Conservation (phyloP, 2,329 filamentous ascomycete genomes). For the Penicillium expansum region DNA sequence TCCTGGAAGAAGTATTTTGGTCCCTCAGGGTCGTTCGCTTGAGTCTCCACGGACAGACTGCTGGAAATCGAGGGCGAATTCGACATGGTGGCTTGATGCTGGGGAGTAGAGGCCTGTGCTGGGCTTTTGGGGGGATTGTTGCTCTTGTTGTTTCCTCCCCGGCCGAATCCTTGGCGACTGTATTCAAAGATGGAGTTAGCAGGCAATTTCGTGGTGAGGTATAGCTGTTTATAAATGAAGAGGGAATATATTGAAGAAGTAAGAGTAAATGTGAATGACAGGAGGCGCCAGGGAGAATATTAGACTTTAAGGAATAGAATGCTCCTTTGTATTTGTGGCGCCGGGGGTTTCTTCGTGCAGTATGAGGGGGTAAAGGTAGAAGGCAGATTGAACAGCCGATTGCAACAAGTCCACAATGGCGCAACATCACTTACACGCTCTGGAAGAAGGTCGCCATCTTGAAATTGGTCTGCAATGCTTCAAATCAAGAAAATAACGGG, state of each 20-base stretch:
- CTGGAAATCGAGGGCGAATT: conserved; percentile 43
- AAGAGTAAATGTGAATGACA: conserved; percentile 1
- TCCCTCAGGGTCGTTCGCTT: conserved; percentile 42
- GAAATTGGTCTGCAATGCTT: conserved; percentile 12
- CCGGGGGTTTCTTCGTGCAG: conserved; percentile 19
- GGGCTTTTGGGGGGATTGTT: conserved; percentile 41
- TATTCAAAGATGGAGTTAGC: conserved; percentile 25
- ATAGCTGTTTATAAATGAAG: conserved; percentile 6
- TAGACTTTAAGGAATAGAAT: conserved; percentile 15
- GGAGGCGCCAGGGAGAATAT: conserved; percentile 3
- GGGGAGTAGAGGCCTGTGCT: conserved; percentile 30
- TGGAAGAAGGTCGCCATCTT: conserved; percentile 51
- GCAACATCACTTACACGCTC: conserved; percentile 46
- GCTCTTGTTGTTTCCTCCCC: conserved; percentile 48
- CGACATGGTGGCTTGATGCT: conserved; percentile 29
- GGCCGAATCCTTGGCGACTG: conserved; percentile 51
- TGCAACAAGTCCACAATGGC: not conserved
- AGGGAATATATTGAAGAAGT: conserved; percentile 7
- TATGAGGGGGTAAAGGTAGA: conserved; percentile 21
- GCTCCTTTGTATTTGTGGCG: conserved; percentile 22
- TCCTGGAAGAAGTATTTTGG: conserved; percentile 53
- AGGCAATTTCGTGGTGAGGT: conserved; percentile 12
- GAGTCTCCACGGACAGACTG: conserved; percentile 37
- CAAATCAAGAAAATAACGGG: conserved; percentile 6
- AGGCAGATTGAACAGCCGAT: conserved; percentile 1